Evolutionary conservation across 2,329 filamentous ascomycete species (phyloP).

Genomic region (Fusarium multiceps): DNA sequence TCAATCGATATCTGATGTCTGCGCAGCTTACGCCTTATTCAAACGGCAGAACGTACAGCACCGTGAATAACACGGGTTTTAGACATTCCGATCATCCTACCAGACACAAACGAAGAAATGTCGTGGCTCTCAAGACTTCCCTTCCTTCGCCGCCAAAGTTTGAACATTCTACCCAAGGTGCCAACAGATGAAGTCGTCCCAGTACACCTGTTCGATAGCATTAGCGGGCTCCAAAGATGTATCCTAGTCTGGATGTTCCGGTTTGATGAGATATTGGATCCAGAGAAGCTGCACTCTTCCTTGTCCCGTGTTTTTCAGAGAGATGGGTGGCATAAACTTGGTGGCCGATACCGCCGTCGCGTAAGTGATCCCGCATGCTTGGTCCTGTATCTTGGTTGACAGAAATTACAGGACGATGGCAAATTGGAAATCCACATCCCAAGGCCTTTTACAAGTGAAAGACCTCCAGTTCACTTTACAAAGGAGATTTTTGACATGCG

Average conservation of each 20-base stretch:
- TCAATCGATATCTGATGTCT: background rate
- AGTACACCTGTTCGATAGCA: constrained; percentile 25
- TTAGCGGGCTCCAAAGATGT: constrained; percentile 11
- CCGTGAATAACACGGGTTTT: background rate
- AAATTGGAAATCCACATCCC: constrained; percentile 20
- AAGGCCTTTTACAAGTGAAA: background rate
- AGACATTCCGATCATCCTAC: background rate
- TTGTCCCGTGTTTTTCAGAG: constrained; percentile 7
- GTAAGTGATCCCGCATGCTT: background rate
- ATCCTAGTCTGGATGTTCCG: constrained; percentile 26
- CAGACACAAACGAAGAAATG: background rate
- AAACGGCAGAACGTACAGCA: background rate
- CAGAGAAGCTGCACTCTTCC: constrained; percentile 1
- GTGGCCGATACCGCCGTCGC: constrained; percentile 18
- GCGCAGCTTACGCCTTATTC: background rate
- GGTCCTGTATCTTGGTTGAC: background rate
- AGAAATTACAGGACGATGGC: constrained; percentile 1
- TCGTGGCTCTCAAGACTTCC: background rate
- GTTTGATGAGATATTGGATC: constrained; percentile 17
- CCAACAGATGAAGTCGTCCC: constrained; percentile 27
- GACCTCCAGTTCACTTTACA: constrained; percentile 16
- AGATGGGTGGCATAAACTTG: constrained; percentile 18
- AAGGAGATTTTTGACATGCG: background rate
- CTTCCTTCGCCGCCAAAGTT: background rate
- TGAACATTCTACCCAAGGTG: background rate